A percentile compares a stretch with the other conserved stretches of the same genome.
Evolutionary conservation across 2,329 filamentous ascomycete species (phyloP).

Genomic region (Hypomyces rosellus): DNA sequence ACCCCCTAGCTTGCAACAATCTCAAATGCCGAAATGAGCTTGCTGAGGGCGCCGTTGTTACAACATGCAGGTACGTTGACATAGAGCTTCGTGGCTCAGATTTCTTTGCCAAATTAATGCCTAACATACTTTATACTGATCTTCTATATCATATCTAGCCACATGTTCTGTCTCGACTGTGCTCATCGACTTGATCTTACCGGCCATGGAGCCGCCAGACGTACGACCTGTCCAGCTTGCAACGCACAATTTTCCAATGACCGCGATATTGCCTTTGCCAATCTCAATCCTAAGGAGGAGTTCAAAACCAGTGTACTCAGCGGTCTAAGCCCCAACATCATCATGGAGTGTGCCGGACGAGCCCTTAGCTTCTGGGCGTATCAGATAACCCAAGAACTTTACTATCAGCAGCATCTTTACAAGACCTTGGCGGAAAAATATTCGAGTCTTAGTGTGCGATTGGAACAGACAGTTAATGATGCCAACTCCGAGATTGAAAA

Average conservation of each 20-base stretch:
- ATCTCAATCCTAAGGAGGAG: constrained; percentile 74
- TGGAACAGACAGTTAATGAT: constrained; percentile 68
- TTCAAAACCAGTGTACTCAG: constrained; percentile 84
- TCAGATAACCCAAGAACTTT: constrained; percentile 76
- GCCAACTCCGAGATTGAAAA: constrained; percentile 66
- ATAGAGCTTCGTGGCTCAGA: not conserved
- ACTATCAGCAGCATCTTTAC: constrained; percentile 68
- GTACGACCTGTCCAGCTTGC: constrained; percentile 69
- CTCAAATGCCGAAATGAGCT: constrained; percentile 68
- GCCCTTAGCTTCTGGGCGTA: constrained; percentile 83
- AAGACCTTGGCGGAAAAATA: constrained; percentile 70
- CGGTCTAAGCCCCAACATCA: constrained; percentile 70
- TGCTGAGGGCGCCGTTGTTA: constrained; percentile 68
- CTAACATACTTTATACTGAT: constrained; percentile 5
- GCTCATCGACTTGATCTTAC: constrained; percentile 59
- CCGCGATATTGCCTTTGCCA: constrained; percentile 67
- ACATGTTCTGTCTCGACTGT: constrained; percentile 79
- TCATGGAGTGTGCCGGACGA: constrained; percentile 81
- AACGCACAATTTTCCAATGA: constrained; percentile 58
- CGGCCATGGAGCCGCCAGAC: constrained; percentile 24
- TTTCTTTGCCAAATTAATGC: not conserved
- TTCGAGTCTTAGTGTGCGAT: constrained; percentile 52
- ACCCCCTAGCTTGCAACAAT: constrained; percentile 70
- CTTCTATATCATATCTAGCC: constrained; percentile 42
- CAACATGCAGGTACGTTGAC: constrained; percentile 67